Evolutionary conservation across 2,329 filamentous ascomycete species (phyloP).

Genomic region (Stemphylium beticola): DNA sequence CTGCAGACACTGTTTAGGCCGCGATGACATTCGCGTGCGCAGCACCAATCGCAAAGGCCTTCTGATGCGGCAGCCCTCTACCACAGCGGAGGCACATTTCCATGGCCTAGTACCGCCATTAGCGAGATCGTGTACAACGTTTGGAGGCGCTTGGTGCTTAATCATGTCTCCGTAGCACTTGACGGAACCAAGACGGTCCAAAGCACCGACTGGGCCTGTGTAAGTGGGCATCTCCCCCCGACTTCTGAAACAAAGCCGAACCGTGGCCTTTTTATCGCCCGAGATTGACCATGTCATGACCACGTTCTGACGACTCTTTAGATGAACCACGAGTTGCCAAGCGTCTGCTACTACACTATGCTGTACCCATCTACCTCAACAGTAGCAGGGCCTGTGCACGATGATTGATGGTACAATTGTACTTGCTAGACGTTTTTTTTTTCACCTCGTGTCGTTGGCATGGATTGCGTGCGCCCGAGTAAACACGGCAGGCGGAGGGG

Average conservation of each 20-base stretch:
- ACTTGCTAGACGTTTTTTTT: background rate
- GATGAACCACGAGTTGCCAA: conserved; percentile 7
- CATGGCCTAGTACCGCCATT: background rate
- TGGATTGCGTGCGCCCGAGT: conserved; percentile 6
- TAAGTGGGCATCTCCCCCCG: conserved; percentile 3
- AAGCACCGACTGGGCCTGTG: background rate
- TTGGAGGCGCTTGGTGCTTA: background rate
- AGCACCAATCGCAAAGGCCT: background rate
- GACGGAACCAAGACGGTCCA: background rate
- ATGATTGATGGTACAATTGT: background rate
- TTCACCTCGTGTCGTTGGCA: background rate
- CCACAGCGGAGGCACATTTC: background rate
- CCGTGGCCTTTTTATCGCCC: background rate
- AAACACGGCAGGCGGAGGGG: background rate
- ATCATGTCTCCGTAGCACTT: conserved; percentile 1
- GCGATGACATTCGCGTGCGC: conserved; percentile 4
- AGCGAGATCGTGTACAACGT: conserved; percentile 6
- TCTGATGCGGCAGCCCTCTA: background rate
- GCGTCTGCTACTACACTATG: background rate
- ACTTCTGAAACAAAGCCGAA: background rate
- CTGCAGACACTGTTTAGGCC: conserved; percentile 1
- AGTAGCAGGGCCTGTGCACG: background rate
- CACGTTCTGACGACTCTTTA: conserved; percentile 13
- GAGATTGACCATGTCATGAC: background rate
- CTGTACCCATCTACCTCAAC: background rate